Evolutionary conservation across 495 filamentous ascomycete genomes (phyloP).

Genomic region (Astrocystis sublimbata): DNA sequence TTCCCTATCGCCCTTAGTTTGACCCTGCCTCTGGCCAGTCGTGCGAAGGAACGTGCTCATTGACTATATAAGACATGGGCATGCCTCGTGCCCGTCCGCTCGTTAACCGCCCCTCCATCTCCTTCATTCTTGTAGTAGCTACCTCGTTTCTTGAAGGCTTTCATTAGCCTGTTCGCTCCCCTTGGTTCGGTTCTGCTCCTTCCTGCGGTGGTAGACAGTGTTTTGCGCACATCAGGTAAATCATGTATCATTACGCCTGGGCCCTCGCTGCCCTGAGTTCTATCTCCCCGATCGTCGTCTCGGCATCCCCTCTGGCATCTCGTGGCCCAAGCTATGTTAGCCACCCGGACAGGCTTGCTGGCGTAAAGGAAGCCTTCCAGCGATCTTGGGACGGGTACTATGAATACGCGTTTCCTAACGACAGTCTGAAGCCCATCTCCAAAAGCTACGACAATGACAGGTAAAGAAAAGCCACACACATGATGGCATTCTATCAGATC

Average conservation of each 20-base stretch:
- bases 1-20: slow-evolving; percentile 6
- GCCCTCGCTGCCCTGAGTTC: slow-evolving; percentile 13
- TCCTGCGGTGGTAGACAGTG: not conserved
- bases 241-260: slow-evolving; percentile 16
- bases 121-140: slow-evolving; percentile 14
- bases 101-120: not conserved
- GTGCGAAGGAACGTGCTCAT: slow-evolving; percentile 5
- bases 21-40: too few species aligned
- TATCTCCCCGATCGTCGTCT: slow-evolving; percentile 18
- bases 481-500: not conserved
- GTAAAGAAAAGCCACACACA: slow-evolving; percentile 47
- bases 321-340: slow-evolving; percentile 30
- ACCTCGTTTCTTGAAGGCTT: slow-evolving; percentile 2
- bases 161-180: slow-evolving; percentile 1
- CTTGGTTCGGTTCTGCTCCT: slow-evolving; percentile 3
- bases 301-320: slow-evolving; percentile 19
- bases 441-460: slow-evolving; percentile 68
- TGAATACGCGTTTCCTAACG: slow-evolving; percentile 75
- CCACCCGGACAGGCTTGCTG: slow-evolving; percentile 51
- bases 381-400: slow-evolving; percentile 82
- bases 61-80: slow-evolving; percentile 29
- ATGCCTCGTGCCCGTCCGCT: slow-evolving; percentile 12
- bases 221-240: slow-evolving; percentile 1
- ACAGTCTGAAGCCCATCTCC: slow-evolving; percentile 70
- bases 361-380: slow-evolving; percentile 73